Evolutionary conservation across 805 yeast species (phyloP), one percentile per base, ranked within the genome.

Genomic region (Lachancea kluyveri): DNA sequence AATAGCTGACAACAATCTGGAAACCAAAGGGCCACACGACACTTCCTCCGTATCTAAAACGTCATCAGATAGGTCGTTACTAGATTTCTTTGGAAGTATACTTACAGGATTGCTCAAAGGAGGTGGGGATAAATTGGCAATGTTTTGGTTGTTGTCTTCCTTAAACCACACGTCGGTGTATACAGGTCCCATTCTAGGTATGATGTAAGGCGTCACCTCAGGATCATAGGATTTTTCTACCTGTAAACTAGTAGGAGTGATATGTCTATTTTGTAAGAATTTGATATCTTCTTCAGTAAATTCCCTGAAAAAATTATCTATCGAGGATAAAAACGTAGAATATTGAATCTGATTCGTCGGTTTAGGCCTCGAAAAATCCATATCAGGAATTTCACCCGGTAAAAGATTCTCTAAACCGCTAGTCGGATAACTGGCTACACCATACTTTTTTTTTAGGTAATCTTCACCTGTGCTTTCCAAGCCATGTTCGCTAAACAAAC

Each of bases 301-400:
- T 3, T 73, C 71, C 40, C 95, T 68, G 60, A 80, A 88, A 53
- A 74, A 90, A 18, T 88, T 83, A 54, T 92, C 98, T 21, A 87
- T 70, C 44, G 80, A 85, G 1, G 88, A 62, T 43, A 84, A 81
- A 53, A 84, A 92, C 0, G 98, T 88, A 8, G 83, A 68, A 53
- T 83, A 87, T 50, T 87, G 96, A 11, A 90, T 92, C 61, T 92
- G 98, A 56, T 86, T 90, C 2, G 86, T 60, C 12, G 88, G 88
- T 49, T 88, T 90, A 9, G 79, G 74, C 40, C 77, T 75, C 4
- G 95, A 79, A 35, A 84, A 86, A 57, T 92, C 97, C 35, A 69
- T 71, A 54, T 83, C 77, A 8, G 98, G 98, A 16, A 87, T 78
- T 21, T 68, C 74, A 3, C 98, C 99, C 0, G 98, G 95, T 18